A percentile compares a stretch with the other conserved stretches of the same genome.
These are phyloP conservation scores for Collybia nuda DNA, from an alignment of 768 basidiomycete genomes.

Conservation along the genomic window DNA sequence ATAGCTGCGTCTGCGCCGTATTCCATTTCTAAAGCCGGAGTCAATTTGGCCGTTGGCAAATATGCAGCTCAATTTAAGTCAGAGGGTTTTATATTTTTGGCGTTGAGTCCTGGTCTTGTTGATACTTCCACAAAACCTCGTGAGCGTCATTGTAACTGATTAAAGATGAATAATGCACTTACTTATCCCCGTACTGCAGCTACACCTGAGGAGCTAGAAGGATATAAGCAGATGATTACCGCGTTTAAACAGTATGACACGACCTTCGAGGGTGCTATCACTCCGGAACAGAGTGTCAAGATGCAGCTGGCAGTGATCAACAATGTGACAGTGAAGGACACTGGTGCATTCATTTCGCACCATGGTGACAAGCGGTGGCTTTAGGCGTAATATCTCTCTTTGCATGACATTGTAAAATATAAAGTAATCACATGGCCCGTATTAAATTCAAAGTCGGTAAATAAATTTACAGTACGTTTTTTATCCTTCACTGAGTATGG, in stretches of 20 bases:
- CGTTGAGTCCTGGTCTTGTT: constrained; percentile 36
- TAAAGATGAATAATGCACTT: too few relatives aligned
- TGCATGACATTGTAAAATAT: too few relatives aligned
- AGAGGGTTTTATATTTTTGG: constrained; percentile 34
- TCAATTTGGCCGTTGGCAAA: constrained; percentile 35
- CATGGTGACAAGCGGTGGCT: constrained; percentile 5
- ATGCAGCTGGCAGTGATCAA: constrained; percentile 41
- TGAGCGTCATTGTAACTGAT: too few relatives aligned
- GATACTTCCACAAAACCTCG: constrained; percentile 20
- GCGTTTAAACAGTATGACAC: background rate
- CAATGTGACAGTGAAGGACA: constrained; percentile 54
- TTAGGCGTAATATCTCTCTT: background rate
- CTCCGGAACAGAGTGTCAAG: background rate
- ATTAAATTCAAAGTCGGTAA: too few relatives aligned
- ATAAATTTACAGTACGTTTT: too few relatives aligned
- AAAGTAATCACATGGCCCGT: too few relatives aligned
- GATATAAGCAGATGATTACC: background rate
- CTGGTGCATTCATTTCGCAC: constrained; percentile 8
- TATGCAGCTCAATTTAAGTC: constrained; percentile 25
- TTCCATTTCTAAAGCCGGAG: constrained; percentile 33
- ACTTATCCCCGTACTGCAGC: too few relatives aligned
- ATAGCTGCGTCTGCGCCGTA: constrained; percentile 20
- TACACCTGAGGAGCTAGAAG: background rate
- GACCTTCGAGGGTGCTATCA: background rate
- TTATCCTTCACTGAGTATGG: too few relatives aligned